These are phyloP conservation scores for Cryptomeria japonica DNA, from an alignment of 75 land plant species.

Conservation along the genomic window DNA sequence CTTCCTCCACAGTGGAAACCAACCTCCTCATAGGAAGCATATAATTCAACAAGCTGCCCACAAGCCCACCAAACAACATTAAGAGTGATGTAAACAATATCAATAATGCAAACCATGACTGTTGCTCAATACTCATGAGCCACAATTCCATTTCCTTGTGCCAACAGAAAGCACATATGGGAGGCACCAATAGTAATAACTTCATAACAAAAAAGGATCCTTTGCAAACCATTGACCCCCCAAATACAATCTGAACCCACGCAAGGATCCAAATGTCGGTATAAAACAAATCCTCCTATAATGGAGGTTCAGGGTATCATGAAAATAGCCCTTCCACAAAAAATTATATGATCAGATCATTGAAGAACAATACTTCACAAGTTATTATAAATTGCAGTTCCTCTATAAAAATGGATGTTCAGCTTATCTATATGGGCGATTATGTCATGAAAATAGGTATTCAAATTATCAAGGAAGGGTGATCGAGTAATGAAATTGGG, in stretches of 20 bases:
- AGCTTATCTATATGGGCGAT: neutral
- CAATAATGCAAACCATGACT: neutral
- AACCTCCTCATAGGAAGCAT: conserved; percentile 53
- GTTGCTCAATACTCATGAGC: neutral
- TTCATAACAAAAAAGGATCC: neutral
- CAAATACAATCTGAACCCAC: neutral
- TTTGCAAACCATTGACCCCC: neutral
- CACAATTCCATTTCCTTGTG: neutral
- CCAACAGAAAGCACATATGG: neutral
- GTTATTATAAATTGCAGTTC: neutral
- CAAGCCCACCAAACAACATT: neutral
- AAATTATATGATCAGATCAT: neutral
- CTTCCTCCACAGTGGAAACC: conserved; percentile 28
- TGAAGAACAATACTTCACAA: neutral
- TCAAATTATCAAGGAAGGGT: neutral
- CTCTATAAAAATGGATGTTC: neutral
- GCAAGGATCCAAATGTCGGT: neutral
- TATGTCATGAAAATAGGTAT: neutral
- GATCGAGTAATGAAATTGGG: neutral
- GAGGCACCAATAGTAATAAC: neutral
- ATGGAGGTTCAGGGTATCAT: neutral
- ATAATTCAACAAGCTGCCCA: conserved; percentile 24
- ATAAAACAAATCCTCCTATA: neutral
- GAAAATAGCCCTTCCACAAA: neutral
- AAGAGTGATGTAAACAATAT: neutral